phyloP scores from a whole-genome alignment of 2,329 filamentous ascomycete species.

The Penicillium janthinellum region DNA sequence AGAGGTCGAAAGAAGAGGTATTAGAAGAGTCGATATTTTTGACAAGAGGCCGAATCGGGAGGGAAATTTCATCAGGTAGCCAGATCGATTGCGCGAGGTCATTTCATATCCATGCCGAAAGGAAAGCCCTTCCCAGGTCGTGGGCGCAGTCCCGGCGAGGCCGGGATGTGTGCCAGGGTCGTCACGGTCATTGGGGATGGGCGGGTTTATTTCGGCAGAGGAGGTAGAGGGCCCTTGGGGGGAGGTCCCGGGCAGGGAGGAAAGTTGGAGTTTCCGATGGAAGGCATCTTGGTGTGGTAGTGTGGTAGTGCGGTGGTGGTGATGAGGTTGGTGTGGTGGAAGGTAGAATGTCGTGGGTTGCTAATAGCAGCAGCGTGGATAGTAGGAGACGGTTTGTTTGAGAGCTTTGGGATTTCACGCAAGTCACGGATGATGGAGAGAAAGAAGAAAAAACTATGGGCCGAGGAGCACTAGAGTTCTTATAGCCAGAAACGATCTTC shows the following conservation, averaged over 20 bases:
- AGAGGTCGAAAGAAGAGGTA: slow-evolving; percentile 1
- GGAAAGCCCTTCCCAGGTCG: slow-evolving; percentile 23
- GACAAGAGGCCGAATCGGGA: slow-evolving; percentile 13
- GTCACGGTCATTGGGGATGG: slow-evolving; percentile 35
- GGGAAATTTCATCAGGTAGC: slow-evolving; percentile 28
- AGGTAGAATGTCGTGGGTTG: not conserved
- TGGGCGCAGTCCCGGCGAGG: slow-evolving; percentile 25
- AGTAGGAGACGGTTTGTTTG: not conserved
- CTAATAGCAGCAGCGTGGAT: not conserved
- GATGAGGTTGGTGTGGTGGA: not conserved
- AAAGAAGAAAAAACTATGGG: slow-evolving; percentile 7
- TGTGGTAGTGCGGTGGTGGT: slow-evolving; percentile 6
- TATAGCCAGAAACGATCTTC: slow-evolving; percentile 22
- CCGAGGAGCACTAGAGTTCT: slow-evolving; percentile 15
- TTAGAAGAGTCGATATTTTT: slow-evolving; percentile 14
- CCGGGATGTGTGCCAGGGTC: slow-evolving; percentile 24
- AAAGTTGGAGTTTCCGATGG: slow-evolving; percentile 39
- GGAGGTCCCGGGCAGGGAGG: slow-evolving; percentile 44
- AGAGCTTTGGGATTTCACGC: not conserved
- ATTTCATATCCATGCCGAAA: slow-evolving; percentile 36
- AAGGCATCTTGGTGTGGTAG: slow-evolving; percentile 36
- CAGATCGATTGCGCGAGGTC: slow-evolving; percentile 32
- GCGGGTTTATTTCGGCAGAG: slow-evolving; percentile 40
- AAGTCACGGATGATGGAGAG: not conserved
- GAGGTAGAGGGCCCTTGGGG: slow-evolving; percentile 43